These are phyloP conservation scores for Capronia epimyces DNA, from an alignment of 2,329 filamentous ascomycete genomes.

Conservation along the genomic window DNA sequence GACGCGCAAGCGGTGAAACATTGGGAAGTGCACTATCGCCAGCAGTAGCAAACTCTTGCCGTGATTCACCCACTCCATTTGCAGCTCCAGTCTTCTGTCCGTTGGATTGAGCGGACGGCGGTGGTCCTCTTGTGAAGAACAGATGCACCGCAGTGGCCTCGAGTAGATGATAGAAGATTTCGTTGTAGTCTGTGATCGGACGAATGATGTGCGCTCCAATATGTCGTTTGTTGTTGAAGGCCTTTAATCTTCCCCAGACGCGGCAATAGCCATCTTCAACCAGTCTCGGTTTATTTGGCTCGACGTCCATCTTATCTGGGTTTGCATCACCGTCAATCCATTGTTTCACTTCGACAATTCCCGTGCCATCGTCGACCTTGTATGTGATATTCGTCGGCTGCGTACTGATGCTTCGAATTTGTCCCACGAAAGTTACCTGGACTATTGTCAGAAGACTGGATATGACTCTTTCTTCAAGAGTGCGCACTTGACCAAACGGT, in stretches of 20 bases:
- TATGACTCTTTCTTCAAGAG: not conserved
- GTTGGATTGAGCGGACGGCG: constrained; percentile 41
- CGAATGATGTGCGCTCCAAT: constrained; percentile 76
- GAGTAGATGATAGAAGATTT: constrained; percentile 85
- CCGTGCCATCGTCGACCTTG: constrained; percentile 91
- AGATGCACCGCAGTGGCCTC: constrained; percentile 87
- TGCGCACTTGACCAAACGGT: constrained; percentile 56
- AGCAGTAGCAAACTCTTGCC: constrained; percentile 29
- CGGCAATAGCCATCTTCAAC: constrained; percentile 74
- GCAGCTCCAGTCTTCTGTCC: constrained; percentile 33
- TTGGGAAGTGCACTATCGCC: constrained; percentile 39
- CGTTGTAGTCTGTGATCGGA: constrained; percentile 77
- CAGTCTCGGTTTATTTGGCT: constrained; percentile 48
- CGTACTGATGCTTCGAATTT: constrained; percentile 79
- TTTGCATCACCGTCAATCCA: constrained; percentile 63
- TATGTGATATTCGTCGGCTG: constrained; percentile 90
- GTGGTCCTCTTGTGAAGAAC: constrained; percentile 67
- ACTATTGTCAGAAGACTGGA: constrained; percentile 25
- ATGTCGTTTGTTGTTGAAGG: constrained; percentile 76
- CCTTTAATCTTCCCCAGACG: constrained; percentile 77
- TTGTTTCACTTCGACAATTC: constrained; percentile 82
- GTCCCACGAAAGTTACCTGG: constrained; percentile 77
- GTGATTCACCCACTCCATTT: constrained; percentile 35
- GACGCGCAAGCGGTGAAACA: constrained; percentile 56
- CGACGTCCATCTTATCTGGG: constrained; percentile 43